A percentile compares a stretch with the other conserved stretches of the same genome.
phyloP scores from a whole-genome alignment of 192 early-diverging fungal genomes.

The Backusella luteola region DNA sequence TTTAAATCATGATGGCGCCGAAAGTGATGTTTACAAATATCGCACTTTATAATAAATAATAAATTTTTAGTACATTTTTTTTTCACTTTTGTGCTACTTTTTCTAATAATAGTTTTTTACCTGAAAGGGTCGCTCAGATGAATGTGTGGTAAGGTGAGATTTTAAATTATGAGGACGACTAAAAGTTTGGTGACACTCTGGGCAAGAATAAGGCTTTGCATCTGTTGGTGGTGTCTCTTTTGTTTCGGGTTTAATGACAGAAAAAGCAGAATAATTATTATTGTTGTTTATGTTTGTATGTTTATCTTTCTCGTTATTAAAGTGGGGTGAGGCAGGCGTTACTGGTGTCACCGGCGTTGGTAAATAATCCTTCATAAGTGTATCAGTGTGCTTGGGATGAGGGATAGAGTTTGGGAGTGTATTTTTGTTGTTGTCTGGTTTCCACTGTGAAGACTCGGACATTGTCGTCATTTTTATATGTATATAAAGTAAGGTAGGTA shows the following conservation, averaged over 20 bases:
- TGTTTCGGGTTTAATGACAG: constrained; percentile 2
- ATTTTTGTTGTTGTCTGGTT: constrained; percentile 2
- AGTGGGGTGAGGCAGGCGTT: not conserved
- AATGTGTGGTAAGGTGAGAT: constrained; percentile 33
- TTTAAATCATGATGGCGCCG: constrained; percentile 86
- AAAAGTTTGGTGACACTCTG: constrained; percentile 28
- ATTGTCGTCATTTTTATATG: not conserved
- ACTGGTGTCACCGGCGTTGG: constrained; percentile 16
- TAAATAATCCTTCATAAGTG: constrained; percentile 16
- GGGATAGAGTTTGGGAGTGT: not conserved
- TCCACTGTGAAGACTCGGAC: not conserved
- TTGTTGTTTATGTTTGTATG: constrained; percentile 5
- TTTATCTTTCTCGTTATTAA: not conserved
- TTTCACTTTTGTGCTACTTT: not conserved
- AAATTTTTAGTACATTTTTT: constrained; percentile 3
- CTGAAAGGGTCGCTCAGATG: constrained; percentile 28
- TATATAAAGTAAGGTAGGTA: not conserved
- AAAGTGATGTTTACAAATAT: constrained; percentile 30
- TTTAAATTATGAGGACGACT: constrained; percentile 31
- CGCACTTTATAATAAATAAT: constrained; percentile 26
- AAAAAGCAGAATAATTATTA: constrained; percentile 15
- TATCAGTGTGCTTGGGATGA: constrained; percentile 2
- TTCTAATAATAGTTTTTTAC: constrained; percentile 18
- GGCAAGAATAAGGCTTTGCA: constrained; percentile 23
- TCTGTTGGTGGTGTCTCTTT: constrained; percentile 10